These are phyloP conservation scores for Trichosanthes truncata DNA, from an alignment of 306 rosid species.

Conservation along the genomic window DNA sequence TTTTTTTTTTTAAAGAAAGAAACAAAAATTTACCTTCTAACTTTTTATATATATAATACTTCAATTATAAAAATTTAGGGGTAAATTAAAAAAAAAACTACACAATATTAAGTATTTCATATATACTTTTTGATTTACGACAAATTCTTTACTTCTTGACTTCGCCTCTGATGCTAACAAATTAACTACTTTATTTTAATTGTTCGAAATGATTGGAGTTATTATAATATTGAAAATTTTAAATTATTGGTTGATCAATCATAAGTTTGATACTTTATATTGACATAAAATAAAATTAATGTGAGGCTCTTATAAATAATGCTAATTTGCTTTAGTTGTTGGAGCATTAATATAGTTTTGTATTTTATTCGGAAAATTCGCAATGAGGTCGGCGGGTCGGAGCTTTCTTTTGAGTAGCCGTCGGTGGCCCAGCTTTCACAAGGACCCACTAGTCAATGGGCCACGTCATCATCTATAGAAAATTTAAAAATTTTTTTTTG, in stretches of 20 bases:
- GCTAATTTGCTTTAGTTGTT: neutral
- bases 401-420: neutral
- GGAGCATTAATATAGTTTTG: neutral
- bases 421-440: neutral
- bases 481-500: neutral
- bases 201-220: neutral
- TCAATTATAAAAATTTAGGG: no score
- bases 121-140: neutral
- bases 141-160: no score
- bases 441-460: neutral
- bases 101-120: neutral
- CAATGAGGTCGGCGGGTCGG: constrained; percentile 5
- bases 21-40: no score
- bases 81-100: no score
- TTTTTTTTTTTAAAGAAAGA: no score
- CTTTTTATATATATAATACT: no score
- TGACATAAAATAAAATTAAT: neutral
- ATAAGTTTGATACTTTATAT: neutral
- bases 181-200: neutral
- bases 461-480: neutral
- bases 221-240: neutral
- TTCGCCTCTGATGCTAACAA: no score
- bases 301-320: neutral
- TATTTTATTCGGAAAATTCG: neutral
- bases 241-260: neutral